These are phyloP conservation scores for Coleophoma cylindrospora DNA, from an alignment of 2,329 filamentous ascomycete genomes.

Conservation along the genomic window DNA sequence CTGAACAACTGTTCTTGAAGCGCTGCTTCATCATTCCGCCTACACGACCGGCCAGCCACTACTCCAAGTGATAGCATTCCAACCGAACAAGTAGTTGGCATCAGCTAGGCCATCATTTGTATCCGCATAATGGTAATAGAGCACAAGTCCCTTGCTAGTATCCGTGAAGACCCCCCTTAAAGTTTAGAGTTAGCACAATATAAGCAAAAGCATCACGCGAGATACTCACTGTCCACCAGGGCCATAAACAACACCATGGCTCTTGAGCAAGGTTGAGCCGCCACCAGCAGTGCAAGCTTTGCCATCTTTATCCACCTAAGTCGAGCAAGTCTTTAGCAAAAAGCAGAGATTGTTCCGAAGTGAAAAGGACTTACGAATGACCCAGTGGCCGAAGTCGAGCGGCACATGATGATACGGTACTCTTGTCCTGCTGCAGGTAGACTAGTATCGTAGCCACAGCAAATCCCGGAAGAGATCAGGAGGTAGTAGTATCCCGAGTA, in stretches of 20 bases:
- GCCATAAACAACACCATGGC: slow-evolving; percentile 56
- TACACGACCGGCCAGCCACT: slow-evolving; percentile 39
- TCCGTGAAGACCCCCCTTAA: slow-evolving; percentile 45
- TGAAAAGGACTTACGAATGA: slow-evolving; percentile 37
- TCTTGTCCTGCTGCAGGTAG: slow-evolving; percentile 50
- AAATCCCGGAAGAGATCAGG: slow-evolving; percentile 56
- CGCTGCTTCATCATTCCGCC: background rate
- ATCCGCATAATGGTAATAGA: slow-evolving; percentile 61
- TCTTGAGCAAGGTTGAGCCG: slow-evolving; percentile 55
- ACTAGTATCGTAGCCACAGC: slow-evolving; percentile 51
- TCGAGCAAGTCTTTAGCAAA: background rate
- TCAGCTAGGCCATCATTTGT: slow-evolving; percentile 47
- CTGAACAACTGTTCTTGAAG: too few relatives aligned
- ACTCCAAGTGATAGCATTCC: slow-evolving; percentile 37
- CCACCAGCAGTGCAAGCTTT: slow-evolving; percentile 48
- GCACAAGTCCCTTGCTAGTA: slow-evolving; percentile 40
- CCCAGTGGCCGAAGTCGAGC: slow-evolving; percentile 45
- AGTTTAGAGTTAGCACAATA: slow-evolving; percentile 6
- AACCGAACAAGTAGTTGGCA: slow-evolving; percentile 38
- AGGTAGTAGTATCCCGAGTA: slow-evolving; percentile 56
- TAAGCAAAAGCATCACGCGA: background rate
- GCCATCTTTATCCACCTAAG: slow-evolving; percentile 43
- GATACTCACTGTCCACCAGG: slow-evolving; percentile 51
- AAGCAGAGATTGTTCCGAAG: background rate
- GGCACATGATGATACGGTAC: slow-evolving; percentile 62